phyloP scores from a whole-genome alignment of 495 filamentous ascomycete genomes.

The Xanthoparmelia taractica region DNA sequence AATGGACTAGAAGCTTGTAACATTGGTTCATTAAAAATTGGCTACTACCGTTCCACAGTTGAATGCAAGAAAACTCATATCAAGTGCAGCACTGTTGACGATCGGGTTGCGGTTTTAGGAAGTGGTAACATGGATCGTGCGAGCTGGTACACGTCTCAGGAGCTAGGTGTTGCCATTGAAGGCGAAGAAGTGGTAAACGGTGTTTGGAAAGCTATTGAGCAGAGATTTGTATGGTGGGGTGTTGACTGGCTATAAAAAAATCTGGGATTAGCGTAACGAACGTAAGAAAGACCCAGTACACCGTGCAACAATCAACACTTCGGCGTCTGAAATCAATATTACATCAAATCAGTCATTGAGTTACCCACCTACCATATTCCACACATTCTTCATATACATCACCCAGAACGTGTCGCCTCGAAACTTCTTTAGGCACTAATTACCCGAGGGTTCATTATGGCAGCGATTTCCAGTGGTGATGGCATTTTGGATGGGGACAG shows the following conservation, averaged over 20 bases:
- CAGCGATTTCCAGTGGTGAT: background rate
- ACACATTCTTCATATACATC: background rate
- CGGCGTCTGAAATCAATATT: too few relatives aligned
- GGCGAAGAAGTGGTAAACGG: slow-evolving; percentile 36
- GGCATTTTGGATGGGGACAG: background rate
- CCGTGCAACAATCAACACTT: too few relatives aligned
- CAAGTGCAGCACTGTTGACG: slow-evolving; percentile 60
- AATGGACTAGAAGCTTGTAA: slow-evolving; percentile 28
- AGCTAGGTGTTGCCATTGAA: slow-evolving; percentile 62
- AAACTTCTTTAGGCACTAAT: background rate
- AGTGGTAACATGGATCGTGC: slow-evolving; percentile 72
- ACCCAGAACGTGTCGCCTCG: background rate
- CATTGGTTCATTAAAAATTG: slow-evolving; percentile 27
- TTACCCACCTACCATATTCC: background rate
- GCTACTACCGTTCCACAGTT: slow-evolving; percentile 8
- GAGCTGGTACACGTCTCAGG: slow-evolving; percentile 70
- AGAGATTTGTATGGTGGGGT: background rate
- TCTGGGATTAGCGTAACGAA: background rate
- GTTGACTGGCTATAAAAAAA: slow-evolving; percentile 8
- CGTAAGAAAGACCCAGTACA: background rate
- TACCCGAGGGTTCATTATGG: background rate
- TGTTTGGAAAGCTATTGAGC: slow-evolving; percentile 28
- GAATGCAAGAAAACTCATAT: slow-evolving; percentile 63
- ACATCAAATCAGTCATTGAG: too few relatives aligned
- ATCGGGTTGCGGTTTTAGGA: slow-evolving; percentile 52